Base-by-base conservation (phyloP, 345 rosid species). In the Ceriops zippeliana region DNA sequence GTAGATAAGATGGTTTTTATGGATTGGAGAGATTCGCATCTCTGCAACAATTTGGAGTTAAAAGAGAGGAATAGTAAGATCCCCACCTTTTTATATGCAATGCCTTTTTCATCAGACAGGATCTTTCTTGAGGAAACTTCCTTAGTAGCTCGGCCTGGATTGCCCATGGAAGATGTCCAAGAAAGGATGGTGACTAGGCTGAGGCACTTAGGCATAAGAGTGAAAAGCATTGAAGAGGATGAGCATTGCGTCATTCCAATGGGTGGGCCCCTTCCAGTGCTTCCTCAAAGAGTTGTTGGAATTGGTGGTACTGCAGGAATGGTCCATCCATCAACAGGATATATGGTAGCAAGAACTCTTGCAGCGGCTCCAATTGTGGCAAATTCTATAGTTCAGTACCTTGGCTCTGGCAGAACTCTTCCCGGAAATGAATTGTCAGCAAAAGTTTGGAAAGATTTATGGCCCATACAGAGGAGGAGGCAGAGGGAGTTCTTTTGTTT, bases 401-500 rank as follows among this genome's bases (percentile, higher is more conserved):
- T 91, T 5, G 82, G 85, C 74, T 86, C 93, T 0, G 71, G 78
- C 62, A 72, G 61, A 65, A 75, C 76, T 65, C 60, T 81, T 63
- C 32, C 75, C 6, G 97, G 96, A 65, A 62, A 86, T 71, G 82
- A 83, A 21, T 70, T 95, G 70, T 90, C 99, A 0, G 84, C 86
- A 30, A 75, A 85, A 72, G 96, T 95, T 16, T 95, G 99, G 99
- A 85, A 81, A 78, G 93, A 95, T 72, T 84, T 95, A 71, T 95
- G 99, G 99, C 99, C 99, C 27, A 89, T 89, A 56, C 71, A 90
- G 70, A 86, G 97, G 75, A 81, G 97, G 70, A 86, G 99, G 76
- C 99, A 95, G 59, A 82, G 99, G 77, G 99, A 95, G 66, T 95
- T 95, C 87, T 95, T 95, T 85, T 95, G 99, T 81, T 95, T 95